Conservation (phyloP, 2,329 filamentous ascomycete genomes). For the Epichloe gansuensis region DNA sequence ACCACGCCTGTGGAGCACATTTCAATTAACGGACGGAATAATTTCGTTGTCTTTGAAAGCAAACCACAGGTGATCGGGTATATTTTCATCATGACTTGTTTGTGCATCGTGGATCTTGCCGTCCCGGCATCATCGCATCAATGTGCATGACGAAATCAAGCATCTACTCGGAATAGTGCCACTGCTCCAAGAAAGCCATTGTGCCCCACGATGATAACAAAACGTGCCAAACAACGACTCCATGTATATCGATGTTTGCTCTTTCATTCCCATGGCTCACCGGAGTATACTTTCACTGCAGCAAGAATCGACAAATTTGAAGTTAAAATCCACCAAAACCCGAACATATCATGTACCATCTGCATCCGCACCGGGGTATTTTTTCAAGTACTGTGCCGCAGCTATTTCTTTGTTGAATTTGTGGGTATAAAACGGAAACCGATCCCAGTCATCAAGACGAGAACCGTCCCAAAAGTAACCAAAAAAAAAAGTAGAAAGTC, state of each 20-base stretch:
- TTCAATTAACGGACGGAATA: no score
- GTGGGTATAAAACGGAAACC: constrained; percentile 23
- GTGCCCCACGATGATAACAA: not conserved
- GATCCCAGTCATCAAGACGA: constrained; percentile 22
- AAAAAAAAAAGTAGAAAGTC: constrained; percentile 7
- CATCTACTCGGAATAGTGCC: not conserved
- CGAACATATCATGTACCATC: constrained; percentile 1
- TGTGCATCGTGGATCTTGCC: not conserved
- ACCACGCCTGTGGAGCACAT: no score
- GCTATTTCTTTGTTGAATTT: constrained; percentile 17
- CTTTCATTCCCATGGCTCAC: not conserved
- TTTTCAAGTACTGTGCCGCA: constrained; percentile 16
- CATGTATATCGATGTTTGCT: not conserved
- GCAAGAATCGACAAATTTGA: not conserved
- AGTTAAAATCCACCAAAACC: not conserved
- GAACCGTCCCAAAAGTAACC: constrained; percentile 11
- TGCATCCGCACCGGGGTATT: constrained; percentile 18
- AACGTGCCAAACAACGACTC: not conserved
- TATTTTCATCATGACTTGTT: not conserved
- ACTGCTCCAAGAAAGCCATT: not conserved
- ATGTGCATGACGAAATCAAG: not conserved
- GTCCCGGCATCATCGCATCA: not conserved
- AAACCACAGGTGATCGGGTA: not conserved
- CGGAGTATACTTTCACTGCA: not conserved
- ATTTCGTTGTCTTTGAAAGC: no score